A percentile compares a stretch with the other conserved stretches of the same genome.
Conservation (phyloP, 441 rosid species). For the Populus hybrid region DNA sequence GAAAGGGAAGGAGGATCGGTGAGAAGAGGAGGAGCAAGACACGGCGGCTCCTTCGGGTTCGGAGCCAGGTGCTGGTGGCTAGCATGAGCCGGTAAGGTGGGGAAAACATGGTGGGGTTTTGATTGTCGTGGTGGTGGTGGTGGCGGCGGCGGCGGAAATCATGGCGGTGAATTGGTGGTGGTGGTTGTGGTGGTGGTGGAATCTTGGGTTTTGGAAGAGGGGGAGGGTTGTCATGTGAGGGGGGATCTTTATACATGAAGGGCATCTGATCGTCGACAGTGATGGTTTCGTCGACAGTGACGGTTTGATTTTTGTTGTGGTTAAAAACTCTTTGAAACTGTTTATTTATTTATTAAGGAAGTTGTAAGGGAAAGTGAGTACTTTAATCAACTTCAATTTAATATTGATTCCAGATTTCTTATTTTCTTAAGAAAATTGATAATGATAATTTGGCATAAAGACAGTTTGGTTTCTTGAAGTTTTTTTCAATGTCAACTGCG, state of each 20-base stretch:
- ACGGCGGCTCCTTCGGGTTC: constrained; percentile 45
- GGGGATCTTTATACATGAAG: constrained; percentile 14
- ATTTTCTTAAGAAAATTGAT: too few relatives aligned
- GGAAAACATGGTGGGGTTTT: constrained; percentile 9
- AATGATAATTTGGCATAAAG: background rate
- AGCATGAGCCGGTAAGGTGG: constrained; percentile 33
- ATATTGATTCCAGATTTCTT: background rate
- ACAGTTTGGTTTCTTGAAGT: background rate
- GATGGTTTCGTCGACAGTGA: background rate
- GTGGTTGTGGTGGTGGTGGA: background rate
- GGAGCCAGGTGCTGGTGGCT: constrained; percentile 42
- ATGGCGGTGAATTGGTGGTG: constrained; percentile 6
- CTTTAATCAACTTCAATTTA: background rate
- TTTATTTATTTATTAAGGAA: background rate
- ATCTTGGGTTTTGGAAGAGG: constrained; percentile 7
- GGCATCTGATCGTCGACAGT: constrained; percentile 7
- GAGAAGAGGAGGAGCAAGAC: constrained; percentile 51
- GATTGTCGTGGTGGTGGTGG: background rate
- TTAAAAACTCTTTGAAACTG: background rate
- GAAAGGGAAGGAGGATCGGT: constrained; percentile 54
- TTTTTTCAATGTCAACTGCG: background rate
- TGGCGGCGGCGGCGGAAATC: constrained; percentile 19
- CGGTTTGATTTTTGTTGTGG: background rate
- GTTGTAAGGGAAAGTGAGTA: background rate
- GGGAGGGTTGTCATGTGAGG: background rate